phyloP scores from a whole-genome alignment of 805 yeast species.

The Pichia occidentalis region DNA sequence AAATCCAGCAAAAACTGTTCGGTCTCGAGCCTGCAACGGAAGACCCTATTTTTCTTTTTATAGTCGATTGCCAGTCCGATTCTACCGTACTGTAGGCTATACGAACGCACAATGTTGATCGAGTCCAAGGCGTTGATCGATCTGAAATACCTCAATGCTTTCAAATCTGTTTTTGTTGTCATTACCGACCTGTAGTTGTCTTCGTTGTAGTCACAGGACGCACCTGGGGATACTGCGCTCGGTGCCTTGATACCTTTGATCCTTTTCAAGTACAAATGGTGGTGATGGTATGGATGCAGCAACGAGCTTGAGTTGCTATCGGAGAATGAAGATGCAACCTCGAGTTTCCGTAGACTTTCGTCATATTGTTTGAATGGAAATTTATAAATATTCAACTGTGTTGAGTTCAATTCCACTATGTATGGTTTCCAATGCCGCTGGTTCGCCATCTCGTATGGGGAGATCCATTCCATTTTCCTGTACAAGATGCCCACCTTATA shows the following conservation, averaged over 20 bases:
- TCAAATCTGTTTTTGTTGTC: slow-evolving; percentile 26
- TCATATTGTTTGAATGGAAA: slow-evolving; percentile 14
- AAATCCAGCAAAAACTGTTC: slow-evolving; percentile 75
- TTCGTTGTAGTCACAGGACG: slow-evolving; percentile 10
- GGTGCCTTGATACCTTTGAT: slow-evolving; percentile 1
- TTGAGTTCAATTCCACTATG: slow-evolving; percentile 73
- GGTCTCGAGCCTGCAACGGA: slow-evolving; percentile 73
- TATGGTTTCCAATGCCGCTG: slow-evolving; percentile 64
- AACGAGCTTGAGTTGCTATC: slow-evolving; percentile 11
- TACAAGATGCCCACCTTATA: slow-evolving; percentile 49
- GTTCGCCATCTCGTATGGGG: slow-evolving; percentile 69
- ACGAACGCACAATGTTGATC: slow-evolving; percentile 47
- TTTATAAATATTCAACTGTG: slow-evolving; percentile 69
- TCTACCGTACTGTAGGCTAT: slow-evolving; percentile 76
- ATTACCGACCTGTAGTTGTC: slow-evolving; percentile 22
- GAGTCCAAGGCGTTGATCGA: slow-evolving; percentile 26
- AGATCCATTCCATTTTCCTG: slow-evolving; percentile 67
- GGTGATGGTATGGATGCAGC: slow-evolving; percentile 16
- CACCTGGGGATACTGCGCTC: slow-evolving; percentile 4
- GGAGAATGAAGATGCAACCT: slow-evolving; percentile 13
- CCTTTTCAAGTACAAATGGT: slow-evolving; percentile 9
- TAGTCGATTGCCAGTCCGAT: slow-evolving; percentile 86
- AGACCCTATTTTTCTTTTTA: slow-evolving; percentile 56
- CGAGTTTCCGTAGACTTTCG: slow-evolving; percentile 8
- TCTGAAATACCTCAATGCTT: slow-evolving; percentile 18